These are phyloP conservation scores for Phyllostachys edulis DNA, from an alignment of 176 grass and related monocot species.

Conservation along the genomic window DNA sequence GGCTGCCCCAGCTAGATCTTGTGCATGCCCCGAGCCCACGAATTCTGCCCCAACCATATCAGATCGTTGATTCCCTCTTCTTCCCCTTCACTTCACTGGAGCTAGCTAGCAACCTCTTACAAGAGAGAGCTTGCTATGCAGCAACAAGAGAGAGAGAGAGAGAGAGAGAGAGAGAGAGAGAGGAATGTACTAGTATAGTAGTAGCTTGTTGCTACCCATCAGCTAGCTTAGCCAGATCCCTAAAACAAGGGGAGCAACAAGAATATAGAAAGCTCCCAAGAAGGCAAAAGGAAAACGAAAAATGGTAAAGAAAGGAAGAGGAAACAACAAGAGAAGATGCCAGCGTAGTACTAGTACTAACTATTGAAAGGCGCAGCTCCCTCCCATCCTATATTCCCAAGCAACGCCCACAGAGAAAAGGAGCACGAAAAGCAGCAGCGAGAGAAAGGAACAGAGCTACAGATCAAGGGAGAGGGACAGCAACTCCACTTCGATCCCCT, in stretches of 20 bases:
- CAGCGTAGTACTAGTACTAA: not conserved
- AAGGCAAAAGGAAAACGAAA: not conserved
- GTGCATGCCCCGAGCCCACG: not conserved
- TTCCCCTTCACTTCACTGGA: not conserved
- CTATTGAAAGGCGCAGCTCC: not conserved
- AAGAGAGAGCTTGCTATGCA: not conserved
- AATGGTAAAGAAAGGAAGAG: not conserved
- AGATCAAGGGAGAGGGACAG: conserved; percentile 8
- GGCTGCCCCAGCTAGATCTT: not conserved
- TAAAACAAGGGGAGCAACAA: not conserved
- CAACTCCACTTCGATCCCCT: not conserved
- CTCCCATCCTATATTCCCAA: conserved; percentile 25
- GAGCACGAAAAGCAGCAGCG: conserved; percentile 14
- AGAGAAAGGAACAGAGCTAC: not conserved
- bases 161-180: no score
- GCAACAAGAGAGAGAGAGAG: not conserved
- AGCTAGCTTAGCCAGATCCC: not conserved
- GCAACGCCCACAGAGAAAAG: conserved; percentile 20
- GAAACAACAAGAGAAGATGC: not conserved
- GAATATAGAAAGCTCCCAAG: not conserved
- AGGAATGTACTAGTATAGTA: no score
- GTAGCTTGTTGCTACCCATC: not conserved
- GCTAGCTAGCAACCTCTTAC: not conserved
- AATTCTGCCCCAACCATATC: not conserved
- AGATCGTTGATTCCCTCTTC: not conserved